These are phyloP conservation scores for Boletus sp. DNA, from an alignment of 768 basidiomycete genomes.

Conservation along the genomic window DNA sequence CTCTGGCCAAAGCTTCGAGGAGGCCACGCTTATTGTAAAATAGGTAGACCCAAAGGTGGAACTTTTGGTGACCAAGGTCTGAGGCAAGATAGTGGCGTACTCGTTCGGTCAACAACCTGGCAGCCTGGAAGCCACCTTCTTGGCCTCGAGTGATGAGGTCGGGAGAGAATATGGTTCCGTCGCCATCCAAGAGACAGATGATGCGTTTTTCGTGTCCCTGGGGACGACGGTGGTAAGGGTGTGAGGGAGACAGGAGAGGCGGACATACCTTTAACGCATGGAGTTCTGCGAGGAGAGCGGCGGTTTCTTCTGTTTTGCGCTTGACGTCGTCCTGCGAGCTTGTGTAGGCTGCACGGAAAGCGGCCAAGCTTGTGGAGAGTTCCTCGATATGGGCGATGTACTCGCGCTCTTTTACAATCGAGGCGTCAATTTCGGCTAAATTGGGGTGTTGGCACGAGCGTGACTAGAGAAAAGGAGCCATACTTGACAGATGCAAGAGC, in stretches of 20 bases:
- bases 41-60: constrained; percentile 59
- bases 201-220: constrained; percentile 35
- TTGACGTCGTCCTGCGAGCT: constrained; percentile 21
- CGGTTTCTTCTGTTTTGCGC: constrained; percentile 12
- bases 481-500: constrained; percentile 9
- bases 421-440: constrained; percentile 31
- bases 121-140: constrained; percentile 57
- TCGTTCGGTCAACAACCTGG: constrained; percentile 41
- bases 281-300: constrained; percentile 25
- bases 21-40: constrained; percentile 66
- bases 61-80: constrained; percentile 27
- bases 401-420: constrained; percentile 24
- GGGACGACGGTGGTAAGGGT: background rate
- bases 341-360: constrained; percentile 29
- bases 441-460: background rate
- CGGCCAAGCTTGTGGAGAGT: constrained; percentile 24
- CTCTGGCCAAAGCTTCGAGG: constrained; percentile 44
- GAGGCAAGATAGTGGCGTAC: constrained; percentile 25
- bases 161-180: constrained; percentile 55
- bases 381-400: constrained; percentile 19
- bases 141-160: constrained; percentile 55
- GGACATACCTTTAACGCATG: constrained; percentile 25
- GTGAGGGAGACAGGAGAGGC: background rate
- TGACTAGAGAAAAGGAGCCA: background rate
- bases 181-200: constrained; percentile 60